phyloP scores from a whole-genome alignment of 768 basidiomycete genomes.

The Podaxis sp. region DNA sequence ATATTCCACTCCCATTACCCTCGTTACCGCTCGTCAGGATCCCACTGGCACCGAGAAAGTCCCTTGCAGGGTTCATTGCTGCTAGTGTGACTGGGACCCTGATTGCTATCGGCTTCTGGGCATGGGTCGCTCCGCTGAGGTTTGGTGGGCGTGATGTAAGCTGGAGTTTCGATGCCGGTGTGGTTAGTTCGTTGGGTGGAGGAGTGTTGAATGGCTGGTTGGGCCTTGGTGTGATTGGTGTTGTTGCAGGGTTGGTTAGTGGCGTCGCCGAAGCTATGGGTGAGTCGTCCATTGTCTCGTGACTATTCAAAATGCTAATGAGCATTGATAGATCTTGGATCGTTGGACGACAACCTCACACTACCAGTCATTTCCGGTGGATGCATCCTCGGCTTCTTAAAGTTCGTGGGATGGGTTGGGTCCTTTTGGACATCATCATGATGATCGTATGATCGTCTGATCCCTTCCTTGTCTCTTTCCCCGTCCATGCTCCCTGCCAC shows the following conservation, averaged over 20 bases:
- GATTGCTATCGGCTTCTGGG: constrained; percentile 75
- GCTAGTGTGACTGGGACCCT: constrained; percentile 70
- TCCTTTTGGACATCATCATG: background rate
- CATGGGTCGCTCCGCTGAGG: constrained; percentile 51
- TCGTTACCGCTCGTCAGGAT: constrained; percentile 33
- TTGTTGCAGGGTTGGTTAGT: constrained; percentile 74
- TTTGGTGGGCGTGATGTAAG: constrained; percentile 34
- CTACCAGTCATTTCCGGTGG: constrained; percentile 55
- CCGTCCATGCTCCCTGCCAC: background rate
- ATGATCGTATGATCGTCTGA: background rate
- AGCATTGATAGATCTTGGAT: constrained; percentile 65
- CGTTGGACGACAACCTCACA: constrained; percentile 86
- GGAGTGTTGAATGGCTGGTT: constrained; percentile 34
- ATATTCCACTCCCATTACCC: constrained; percentile 31
- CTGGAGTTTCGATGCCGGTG: constrained; percentile 45
- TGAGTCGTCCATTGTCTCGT: constrained; percentile 45
- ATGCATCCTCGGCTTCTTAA: constrained; percentile 7
- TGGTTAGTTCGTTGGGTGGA: constrained; percentile 20
- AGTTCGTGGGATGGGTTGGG: constrained; percentile 21
- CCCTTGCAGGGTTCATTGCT: constrained; percentile 80
- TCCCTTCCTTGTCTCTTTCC: background rate
- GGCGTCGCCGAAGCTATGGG: constrained; percentile 90
- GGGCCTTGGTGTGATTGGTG: constrained; percentile 55
- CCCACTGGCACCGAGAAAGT: constrained; percentile 80
- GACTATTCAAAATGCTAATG: background rate